Evolutionary conservation across 495 filamentous ascomycete genomes (phyloP), one percentile per base, ranked within the genome.

Genomic region (Barbatosphaeria neglecta): DNA sequence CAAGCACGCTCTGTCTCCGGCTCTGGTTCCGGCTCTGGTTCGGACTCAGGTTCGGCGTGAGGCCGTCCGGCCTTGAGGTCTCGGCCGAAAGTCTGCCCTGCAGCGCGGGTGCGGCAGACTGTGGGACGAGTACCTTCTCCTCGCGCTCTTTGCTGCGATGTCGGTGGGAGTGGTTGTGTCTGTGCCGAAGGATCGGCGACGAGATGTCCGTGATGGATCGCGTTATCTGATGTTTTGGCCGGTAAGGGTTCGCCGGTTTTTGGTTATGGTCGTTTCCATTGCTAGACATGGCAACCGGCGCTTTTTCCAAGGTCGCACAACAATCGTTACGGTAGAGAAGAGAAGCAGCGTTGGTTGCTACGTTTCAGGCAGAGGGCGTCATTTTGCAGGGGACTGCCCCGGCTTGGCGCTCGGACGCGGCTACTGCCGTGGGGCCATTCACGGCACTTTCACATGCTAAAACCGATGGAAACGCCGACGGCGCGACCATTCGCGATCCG

Each of bases 141-240:
- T 70, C 66, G 39, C 60, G 64, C 20, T 69, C 44, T 65, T 76
- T 50, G 50, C 68, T 45, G 51, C 53, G 47, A 50, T 63, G 40
- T 49, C 63, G 50, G 65, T 67, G 50, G 51, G 54, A 50, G 57
- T 63, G 52, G 27, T 68, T 61, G 51, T 68, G 67, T 37, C 70
- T 67, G 45, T 65, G 63, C 31, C 64, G 58, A 46, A 64, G 67
- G 50, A 70, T 61, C n/a, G 72, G 61, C 25, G 66, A 63, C 25
- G 73, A 70, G 41, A 72, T 53, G 49, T 78, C 72, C 42, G 66
- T 64, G 41, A 74, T 70, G 27, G 72, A 75, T 10, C 69, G 67
- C 43, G 61, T 64, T 38, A 73, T 61, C 47, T 70, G 65, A 48
- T 77, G 73, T 38, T 66, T 62, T 35, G 68, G 64, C 39, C 64